Percentiles rank a stretch among this genome's conserved stretches.
These are phyloP conservation scores for Candida sp. DNA, from an alignment of 1,139 yeast genomes.

Conservation along the genomic window DNA sequence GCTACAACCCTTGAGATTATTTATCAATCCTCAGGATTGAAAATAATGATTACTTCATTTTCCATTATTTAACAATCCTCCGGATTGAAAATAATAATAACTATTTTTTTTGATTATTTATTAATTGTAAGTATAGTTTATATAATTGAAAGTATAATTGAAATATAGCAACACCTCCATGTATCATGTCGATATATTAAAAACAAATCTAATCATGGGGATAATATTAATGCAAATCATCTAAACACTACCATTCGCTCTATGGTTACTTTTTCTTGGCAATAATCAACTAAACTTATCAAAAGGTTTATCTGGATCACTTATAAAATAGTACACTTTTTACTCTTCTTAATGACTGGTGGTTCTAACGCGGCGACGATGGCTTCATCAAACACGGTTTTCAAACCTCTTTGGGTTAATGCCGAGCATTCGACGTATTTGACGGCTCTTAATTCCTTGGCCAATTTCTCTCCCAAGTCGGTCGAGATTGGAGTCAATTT, in stretches of 20 bases:
- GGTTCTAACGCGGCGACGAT: slow-evolving; percentile 95
- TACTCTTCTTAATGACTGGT: slow-evolving; percentile 78
- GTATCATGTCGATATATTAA: no score
- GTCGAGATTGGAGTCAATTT: slow-evolving; percentile 82
- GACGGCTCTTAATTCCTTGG: slow-evolving; percentile 91
- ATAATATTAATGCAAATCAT: neutral
- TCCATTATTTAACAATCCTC: no score
- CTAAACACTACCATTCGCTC: neutral
- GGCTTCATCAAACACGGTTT: slow-evolving; percentile 96
- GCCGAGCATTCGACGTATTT: slow-evolving; percentile 98
- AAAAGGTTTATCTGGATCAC: neutral
- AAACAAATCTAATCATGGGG: neutral
- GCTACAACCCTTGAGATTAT: no score
- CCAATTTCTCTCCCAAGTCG: slow-evolving; percentile 89
- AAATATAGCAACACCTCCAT: no score
- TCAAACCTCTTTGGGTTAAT: slow-evolving; percentile 93
- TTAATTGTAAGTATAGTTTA: neutral
- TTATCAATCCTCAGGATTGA: neutral
- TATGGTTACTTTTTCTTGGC: neutral
- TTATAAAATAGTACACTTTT: slow-evolving; percentile 79
- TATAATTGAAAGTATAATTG: neutral
- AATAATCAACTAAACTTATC: no score
- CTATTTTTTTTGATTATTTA: neutral
- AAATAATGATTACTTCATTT: no score
- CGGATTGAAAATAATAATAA: no score